Conservation (phyloP, 306 rosid genomes). For the Quercus agrifolia region DNA sequence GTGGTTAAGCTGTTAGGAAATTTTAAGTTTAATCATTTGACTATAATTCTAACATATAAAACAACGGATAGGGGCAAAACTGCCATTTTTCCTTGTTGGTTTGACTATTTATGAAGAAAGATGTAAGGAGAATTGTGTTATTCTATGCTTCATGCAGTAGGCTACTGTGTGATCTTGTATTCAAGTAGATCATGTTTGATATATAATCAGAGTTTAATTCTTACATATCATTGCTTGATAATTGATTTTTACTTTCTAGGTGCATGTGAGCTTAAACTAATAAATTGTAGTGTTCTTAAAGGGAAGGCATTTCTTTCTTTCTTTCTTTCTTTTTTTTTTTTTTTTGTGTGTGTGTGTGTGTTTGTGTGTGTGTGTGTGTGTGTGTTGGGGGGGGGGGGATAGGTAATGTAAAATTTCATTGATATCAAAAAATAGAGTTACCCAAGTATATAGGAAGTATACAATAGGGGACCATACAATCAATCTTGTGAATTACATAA, state of each 20-base stretch:
- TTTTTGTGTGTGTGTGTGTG: too few species aligned
- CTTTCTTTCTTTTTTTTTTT: accelerated
- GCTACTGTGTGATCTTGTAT: background rate
- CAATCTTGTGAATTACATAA: too few species aligned
- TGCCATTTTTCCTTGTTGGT: background rate
- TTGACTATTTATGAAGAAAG: background rate
- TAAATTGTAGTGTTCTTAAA: background rate
- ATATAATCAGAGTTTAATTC: background rate
- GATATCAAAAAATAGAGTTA: too few species aligned
- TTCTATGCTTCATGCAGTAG: background rate
- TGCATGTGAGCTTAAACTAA: background rate
- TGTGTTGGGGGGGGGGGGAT: too few species aligned
- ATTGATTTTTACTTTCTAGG: background rate
- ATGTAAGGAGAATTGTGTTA: background rate
- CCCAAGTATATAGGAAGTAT: too few species aligned
- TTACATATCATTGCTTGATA: background rate
- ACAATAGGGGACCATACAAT: too few species aligned
- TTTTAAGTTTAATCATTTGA: too few species aligned
- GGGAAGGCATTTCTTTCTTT: background rate
- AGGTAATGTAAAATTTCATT: too few species aligned
- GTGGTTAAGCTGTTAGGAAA: too few species aligned
- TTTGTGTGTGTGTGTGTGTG: too few species aligned
- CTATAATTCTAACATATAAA: too few species aligned
- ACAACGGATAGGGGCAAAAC: background rate
- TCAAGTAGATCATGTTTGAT: background rate